phyloP scores from a whole-genome alignment of 2,329 filamentous ascomycete species.

The Epichloe gansuensis region DNA sequence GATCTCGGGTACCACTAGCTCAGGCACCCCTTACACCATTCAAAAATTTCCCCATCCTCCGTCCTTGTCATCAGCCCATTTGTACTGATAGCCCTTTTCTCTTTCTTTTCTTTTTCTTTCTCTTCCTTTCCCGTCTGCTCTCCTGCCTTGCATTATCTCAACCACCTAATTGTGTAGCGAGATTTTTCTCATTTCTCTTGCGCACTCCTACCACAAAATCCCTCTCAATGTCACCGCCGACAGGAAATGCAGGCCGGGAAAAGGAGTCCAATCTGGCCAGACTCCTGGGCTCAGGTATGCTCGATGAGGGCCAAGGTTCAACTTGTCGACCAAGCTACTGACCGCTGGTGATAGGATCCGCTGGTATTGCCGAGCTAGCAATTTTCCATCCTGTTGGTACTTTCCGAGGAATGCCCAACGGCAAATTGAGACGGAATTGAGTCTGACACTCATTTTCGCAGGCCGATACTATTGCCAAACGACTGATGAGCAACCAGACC shows the following conservation, averaged over 20 bases:
- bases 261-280: slow-evolving; percentile 83
- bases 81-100: neutral
- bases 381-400: slow-evolving; percentile 74
- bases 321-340: slow-evolving; percentile 4
- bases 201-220: neutral
- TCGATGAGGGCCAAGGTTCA: neutral
- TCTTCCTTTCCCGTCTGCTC: neutral
- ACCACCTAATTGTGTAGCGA: neutral
- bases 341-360: slow-evolving; percentile 49
- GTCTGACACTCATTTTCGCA: slow-evolving; percentile 20
- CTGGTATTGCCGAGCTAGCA: slow-evolving; percentile 83
- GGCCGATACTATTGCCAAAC: slow-evolving; percentile 98
- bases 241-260: slow-evolving; percentile 36
- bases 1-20: slow-evolving; percentile 8
- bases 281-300: slow-evolving; percentile 76
- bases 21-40: slow-evolving; percentile 3
- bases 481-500: slow-evolving; percentile 95
- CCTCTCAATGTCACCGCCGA: slow-evolving; percentile 45
- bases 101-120: neutral
- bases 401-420: slow-evolving; percentile 2
- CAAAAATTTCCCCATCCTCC: slow-evolving; percentile 7
- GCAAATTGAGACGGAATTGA: neutral
- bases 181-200: neutral
- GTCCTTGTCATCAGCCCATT: neutral
- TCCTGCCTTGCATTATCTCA: neutral